Evolutionary conservation across 345 rosid species (phyloP).

Genomic region (Dipteronia dyeriana): DNA sequence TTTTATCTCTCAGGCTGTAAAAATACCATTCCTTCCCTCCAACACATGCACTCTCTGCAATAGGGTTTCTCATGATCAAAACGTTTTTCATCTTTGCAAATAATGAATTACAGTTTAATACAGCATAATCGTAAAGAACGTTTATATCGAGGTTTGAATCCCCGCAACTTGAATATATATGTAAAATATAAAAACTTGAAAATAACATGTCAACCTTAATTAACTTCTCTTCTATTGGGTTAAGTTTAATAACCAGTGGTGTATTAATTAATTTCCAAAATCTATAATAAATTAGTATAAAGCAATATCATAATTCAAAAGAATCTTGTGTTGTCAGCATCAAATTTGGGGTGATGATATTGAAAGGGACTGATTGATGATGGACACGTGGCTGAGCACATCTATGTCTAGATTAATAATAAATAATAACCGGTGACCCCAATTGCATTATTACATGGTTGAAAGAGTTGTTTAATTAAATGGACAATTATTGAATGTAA

Average conservation of each 20-base stretch:
- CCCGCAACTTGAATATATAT: no score
- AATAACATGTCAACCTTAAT: no score
- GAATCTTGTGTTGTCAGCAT: not conserved
- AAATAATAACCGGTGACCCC: not conserved
- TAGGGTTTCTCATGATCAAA: no score
- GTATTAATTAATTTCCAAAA: no score
- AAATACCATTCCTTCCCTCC: constrained; percentile 93
- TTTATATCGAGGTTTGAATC: no score
- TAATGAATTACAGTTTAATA: no score
- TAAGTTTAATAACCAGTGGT: no score
- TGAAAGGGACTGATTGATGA: not conserved
- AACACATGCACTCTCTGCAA: constrained; percentile 66
- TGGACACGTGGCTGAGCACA: not conserved
- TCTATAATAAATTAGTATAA: not conserved
- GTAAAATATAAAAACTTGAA: no score
- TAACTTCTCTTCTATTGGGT: no score
- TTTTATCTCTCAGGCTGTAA: constrained; percentile 81
- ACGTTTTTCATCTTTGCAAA: no score
- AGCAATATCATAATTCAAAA: not conserved
- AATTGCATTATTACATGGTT: not conserved
- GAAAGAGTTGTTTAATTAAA: not conserved
- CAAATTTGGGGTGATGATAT: not conserved
- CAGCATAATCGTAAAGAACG: no score
- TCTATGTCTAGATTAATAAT: not conserved
- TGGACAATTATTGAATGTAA: constrained; percentile 10